Base-by-base conservation (phyloP, 805 yeast genomes). In the Yamadazyma kitorensis region DNA sequence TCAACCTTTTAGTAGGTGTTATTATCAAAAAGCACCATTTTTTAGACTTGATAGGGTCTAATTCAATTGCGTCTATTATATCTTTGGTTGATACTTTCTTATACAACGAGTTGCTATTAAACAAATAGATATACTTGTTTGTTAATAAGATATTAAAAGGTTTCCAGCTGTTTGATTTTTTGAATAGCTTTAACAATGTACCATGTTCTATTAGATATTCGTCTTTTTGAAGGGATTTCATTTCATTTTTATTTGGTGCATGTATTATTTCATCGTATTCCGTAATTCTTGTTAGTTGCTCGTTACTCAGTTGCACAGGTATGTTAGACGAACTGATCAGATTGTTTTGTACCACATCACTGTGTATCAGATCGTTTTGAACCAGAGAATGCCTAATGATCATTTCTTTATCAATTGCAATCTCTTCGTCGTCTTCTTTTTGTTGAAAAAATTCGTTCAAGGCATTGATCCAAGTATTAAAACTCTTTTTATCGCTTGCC, bases 91-190 rank as follows among this genome's bases (percentile, higher is more conserved):
- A 39, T 33, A 9, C n/a, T n/a, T n/a, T n/a, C n/a, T n/a, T n/a
- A n/a, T n/a, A n/a, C n/a, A n/a, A n/a, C n/a, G n/a, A n/a, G n/a
- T n/a, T n/a, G n/a, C n/a, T n/a, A 44, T 69, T 71, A 60, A 64
- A 70, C 39, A 74, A 61, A 32, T 59, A 49, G 20, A 75, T 36
- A 17, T 55, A 51, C 17, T 51, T 54, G 42, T 62, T 67, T 11
- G 77, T 72, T 14, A 74, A 48, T 2, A 68, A 58, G 10, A 72
- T 55, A 44, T 64, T 68, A 42, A 63, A 62, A 36, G 51, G 50
- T 33, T 59, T 64, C 79, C 80, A 74, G 42, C 72, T 76, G 44
- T 64, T 69, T 46, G 64, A 65, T 9, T 68, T 49, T 32, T 64
- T 66, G 36, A 59, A 59, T 16, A 71, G 57, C 9, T 74, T 49